Conservation (phyloP, 148 eudicot species). For the Dianthus caryophyllus region DNA sequence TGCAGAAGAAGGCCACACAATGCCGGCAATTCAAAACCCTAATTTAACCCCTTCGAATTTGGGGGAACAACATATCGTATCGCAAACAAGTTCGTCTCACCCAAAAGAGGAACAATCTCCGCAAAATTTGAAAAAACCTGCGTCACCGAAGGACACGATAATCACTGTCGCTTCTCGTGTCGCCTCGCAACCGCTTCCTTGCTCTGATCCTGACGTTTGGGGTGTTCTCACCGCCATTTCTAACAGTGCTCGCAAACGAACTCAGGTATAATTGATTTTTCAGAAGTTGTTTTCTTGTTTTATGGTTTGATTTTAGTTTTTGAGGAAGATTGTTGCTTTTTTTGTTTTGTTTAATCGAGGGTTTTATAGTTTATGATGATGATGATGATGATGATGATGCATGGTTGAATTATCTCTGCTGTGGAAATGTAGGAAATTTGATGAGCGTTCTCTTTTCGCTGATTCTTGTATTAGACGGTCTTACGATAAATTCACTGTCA, state of each 20-base stretch:
- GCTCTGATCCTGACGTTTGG: constrained; percentile 77
- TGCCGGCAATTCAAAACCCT: constrained; percentile 19
- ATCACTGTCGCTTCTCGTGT: constrained; percentile 50
- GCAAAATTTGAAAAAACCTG: constrained; percentile 26
- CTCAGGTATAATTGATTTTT: constrained; percentile 42
- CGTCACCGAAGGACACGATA: constrained; percentile 44
- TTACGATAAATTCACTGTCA: no score
- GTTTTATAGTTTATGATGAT: no score
- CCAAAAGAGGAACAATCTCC: constrained; percentile 29
- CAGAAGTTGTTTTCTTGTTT: not conserved
- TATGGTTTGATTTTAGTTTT: not conserved
- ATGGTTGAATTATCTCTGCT: no score
- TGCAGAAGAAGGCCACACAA: constrained; percentile 15
- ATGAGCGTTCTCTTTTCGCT: no score
- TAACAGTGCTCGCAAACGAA: constrained; percentile 65
- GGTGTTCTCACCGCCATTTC: constrained; percentile 94
- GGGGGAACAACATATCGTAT: constrained; percentile 12
- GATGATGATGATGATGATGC: no score
- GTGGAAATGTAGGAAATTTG: no score
- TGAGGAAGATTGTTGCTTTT: not conserved
- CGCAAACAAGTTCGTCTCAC: constrained; percentile 35
- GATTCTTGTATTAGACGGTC: no score
- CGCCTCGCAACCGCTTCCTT: constrained; percentile 62
- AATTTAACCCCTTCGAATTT: constrained; percentile 24
- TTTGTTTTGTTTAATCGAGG: no score